Percentiles rank a stretch among this genome's conserved stretches.
Conservation (phyloP, 768 basidiomycete species). For the Candolleomyces eurysporus region DNA sequence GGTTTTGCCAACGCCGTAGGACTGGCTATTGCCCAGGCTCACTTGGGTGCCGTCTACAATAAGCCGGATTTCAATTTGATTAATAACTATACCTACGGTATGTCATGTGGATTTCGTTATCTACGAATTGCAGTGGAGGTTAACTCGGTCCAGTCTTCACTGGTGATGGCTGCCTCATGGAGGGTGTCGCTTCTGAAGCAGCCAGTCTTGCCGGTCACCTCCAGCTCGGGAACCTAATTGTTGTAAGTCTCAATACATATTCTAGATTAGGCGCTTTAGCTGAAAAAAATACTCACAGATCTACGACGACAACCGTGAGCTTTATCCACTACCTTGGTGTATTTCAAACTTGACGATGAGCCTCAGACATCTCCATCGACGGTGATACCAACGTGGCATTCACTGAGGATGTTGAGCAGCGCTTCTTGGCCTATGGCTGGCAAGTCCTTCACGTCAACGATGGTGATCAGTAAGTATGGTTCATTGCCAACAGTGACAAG, state of each 20-base stretch:
- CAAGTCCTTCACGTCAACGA: conserved; percentile 83
- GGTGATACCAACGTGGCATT: conserved; percentile 90
- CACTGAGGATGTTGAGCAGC: conserved; percentile 88
- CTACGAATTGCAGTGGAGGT: conserved; percentile 1
- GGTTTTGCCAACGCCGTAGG: conserved; percentile 93
- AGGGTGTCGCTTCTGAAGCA: conserved; percentile 92
- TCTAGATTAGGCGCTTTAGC: not conserved
- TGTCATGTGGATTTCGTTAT: conserved; percentile 9
- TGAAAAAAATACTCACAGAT: conserved; percentile 43
- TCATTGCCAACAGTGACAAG: not conserved
- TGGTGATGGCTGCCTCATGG: conserved; percentile 97
- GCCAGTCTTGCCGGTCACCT: conserved; percentile 92
- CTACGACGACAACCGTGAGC: conserved; percentile 94
- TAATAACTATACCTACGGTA: conserved; percentile 88
- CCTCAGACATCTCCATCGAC: conserved; percentile 90
- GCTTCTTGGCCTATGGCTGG: conserved; percentile 93
- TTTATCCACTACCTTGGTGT: not conserved
- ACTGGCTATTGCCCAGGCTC: conserved; percentile 89
- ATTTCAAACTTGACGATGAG: not conserved
- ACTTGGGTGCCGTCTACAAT: conserved; percentile 88
- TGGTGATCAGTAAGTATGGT: conserved; percentile 62
- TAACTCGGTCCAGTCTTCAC: conserved; percentile 60
- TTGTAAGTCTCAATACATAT: conserved; percentile 47
- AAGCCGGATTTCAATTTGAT: conserved; percentile 78
- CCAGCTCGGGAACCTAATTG: conserved; percentile 89